A percentile compares a stretch with the other conserved stretches of the same genome.
Evolutionary conservation across 108 stramenopile genomes (phyloP).

Genomic region (Nannochloropsis gaditana): DNA sequence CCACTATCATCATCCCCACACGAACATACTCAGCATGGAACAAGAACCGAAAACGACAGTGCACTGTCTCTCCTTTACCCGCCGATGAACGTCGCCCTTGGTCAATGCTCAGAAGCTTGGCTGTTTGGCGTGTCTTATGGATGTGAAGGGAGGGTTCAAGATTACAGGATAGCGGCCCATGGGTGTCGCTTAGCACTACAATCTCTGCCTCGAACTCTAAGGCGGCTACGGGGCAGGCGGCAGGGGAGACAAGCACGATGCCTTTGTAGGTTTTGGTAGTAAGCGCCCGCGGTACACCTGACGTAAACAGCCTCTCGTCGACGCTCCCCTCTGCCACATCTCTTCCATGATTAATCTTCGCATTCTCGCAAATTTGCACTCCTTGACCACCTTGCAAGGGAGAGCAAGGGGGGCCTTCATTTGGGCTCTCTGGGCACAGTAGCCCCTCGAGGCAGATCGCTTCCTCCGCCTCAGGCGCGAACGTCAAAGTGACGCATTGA

Average conservation of each 20-base stretch:
- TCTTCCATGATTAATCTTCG: no score
- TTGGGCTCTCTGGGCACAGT: no score
- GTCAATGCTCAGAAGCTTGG: not conserved
- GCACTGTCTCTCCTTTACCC: not conserved
- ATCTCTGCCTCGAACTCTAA: not conserved
- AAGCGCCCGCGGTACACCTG: no score
- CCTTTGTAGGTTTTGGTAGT: not conserved
- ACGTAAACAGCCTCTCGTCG: no score
- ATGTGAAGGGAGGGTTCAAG: not conserved
- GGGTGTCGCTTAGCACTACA: not conserved
- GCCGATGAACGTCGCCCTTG: not conserved
- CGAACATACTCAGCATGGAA: constrained; percentile 4
- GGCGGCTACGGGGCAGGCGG: not conserved
- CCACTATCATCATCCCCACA: not conserved
- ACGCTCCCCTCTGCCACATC: no score
- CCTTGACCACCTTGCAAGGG: no score
- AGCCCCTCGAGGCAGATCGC: no score
- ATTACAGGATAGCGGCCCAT: not conserved
- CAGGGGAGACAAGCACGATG: not conserved
- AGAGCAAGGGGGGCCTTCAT: no score
- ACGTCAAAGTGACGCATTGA: constrained; percentile 1
- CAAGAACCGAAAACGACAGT: not conserved
- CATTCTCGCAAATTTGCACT: no score
- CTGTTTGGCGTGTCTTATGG: constrained; percentile 1
- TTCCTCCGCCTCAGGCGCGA: not conserved